Conservation (phyloP, 306 rosid species). For the Vigna nakashimae region DNA sequence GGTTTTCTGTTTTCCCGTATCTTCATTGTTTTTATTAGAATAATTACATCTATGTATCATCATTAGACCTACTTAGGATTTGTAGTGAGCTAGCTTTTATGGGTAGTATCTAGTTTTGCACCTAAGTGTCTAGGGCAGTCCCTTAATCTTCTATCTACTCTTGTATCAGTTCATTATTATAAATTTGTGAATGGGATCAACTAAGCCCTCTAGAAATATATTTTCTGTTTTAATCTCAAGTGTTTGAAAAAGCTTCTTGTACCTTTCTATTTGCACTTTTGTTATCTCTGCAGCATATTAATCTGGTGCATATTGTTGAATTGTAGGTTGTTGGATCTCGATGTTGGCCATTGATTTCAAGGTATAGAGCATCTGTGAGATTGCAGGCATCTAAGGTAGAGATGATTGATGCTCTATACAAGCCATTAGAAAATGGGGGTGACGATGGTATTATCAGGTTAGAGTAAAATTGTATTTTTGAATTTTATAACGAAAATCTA, state of each 20-base stretch:
- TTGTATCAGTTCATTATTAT: too few relatives aligned
- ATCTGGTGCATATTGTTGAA: conserved; percentile 43
- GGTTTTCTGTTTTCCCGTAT: neutral
- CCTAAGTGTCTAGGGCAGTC: too few relatives aligned
- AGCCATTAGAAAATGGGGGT: conserved; percentile 70
- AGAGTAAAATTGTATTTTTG: conserved; percentile 37
- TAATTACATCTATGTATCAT: too few relatives aligned
- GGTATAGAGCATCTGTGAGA: conserved; percentile 89
- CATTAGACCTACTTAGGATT: too few relatives aligned
- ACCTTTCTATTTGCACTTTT: conserved; percentile 32
- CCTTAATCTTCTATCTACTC: too few relatives aligned
- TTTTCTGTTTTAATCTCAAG: too few relatives aligned
- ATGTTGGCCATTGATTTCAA: conserved; percentile 86
- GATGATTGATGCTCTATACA: conserved; percentile 88
- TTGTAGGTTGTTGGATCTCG: conserved; percentile 91
- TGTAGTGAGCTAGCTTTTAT: too few relatives aligned
- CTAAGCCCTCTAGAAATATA: too few relatives aligned
- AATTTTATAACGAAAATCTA: neutral
- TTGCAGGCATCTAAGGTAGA: conserved; percentile 83
- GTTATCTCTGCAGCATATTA: conserved; percentile 25
- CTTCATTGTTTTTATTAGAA: neutral
- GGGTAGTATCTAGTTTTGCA: too few relatives aligned
- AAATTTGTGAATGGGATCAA: too few relatives aligned
- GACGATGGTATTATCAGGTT: conserved; percentile 96
- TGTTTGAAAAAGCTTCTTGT: conserved; percentile 2